Conservation (phyloP, 139 green algal species). For the Microglena sp. region DNA sequence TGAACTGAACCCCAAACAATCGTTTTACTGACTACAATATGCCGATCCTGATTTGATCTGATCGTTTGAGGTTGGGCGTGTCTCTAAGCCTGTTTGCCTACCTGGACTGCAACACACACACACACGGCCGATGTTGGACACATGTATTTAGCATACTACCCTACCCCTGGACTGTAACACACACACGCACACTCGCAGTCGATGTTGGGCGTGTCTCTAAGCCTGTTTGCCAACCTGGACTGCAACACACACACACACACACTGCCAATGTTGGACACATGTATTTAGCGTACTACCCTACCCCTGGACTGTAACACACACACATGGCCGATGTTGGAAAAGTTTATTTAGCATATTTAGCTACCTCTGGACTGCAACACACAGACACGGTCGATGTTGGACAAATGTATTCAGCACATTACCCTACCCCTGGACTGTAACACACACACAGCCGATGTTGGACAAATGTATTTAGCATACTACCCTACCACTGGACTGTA, state of each 20-base stretch:
- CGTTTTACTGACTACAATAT: neutral
- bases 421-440: too few relatives aligned
- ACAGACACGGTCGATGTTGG: too few relatives aligned
- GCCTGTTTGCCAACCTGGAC: neutral
- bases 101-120: neutral
- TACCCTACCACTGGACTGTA: too few relatives aligned
- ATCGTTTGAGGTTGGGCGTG: neutral
- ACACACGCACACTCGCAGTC: neutral
- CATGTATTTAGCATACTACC: neutral
- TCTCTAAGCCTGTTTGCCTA: neutral
- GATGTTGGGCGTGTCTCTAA: neutral
- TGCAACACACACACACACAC: neutral
- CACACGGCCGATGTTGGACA: neutral
- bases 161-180: neutral
- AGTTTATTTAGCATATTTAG: too few relatives aligned
- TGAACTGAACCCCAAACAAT: too few relatives aligned
- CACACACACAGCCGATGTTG: too few relatives aligned
- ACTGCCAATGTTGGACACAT: neutral
- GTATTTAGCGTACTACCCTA: neutral
- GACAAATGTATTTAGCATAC: too few relatives aligned
- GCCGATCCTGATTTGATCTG: neutral
- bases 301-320: slow-evolving; percentile 1
- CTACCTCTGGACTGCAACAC: too few relatives aligned
- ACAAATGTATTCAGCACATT: too few relatives aligned
- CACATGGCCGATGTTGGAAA: too few relatives aligned